Percentiles rank a stretch among this genome's conserved stretches.
Conservation (phyloP, 2,329 filamentous ascomycete genomes). For the Aspergillus novoparasiticus region DNA sequence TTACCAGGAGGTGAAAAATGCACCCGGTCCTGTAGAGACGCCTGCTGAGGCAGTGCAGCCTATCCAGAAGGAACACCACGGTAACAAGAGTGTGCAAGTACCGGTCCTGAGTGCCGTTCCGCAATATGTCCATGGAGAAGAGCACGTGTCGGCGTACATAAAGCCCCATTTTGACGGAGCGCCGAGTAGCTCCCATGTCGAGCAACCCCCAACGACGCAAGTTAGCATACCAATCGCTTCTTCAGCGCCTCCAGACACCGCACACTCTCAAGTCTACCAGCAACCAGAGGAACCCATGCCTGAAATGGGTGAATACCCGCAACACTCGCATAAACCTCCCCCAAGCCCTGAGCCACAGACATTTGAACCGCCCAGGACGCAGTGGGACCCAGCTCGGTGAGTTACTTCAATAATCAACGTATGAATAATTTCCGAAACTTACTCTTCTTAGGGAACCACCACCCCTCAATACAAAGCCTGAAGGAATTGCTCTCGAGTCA, state of each 20-base stretch:
- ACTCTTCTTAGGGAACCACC: constrained; percentile 58
- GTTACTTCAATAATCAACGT: constrained; percentile 26
- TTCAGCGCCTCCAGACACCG: neutral
- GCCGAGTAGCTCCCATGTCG: constrained; percentile 14
- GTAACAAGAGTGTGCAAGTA: constrained; percentile 5
- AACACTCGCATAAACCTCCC: constrained; percentile 43
- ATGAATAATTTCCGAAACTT: constrained; percentile 19
- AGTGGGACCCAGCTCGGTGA: constrained; percentile 66
- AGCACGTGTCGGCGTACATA: constrained; percentile 41
- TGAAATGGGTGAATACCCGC: constrained; percentile 45
- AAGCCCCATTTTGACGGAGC: constrained; percentile 20
- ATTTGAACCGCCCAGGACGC: constrained; percentile 60
- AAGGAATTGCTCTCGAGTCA: constrained; percentile 80
- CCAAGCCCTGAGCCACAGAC: constrained; percentile 39
- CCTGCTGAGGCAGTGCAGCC: constrained; percentile 3
- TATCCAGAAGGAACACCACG: neutral
- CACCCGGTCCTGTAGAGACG: neutral
- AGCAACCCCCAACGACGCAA: constrained; percentile 16
- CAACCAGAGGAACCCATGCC: constrained; percentile 46
- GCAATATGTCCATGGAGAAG: constrained; percentile 49
- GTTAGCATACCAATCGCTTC: neutral
- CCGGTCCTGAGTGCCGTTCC: constrained; percentile 42
- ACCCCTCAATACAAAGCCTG: constrained; percentile 70
- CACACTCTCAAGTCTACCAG: constrained; percentile 29
- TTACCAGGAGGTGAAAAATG: neutral